A percentile compares a stretch with the other conserved stretches of the same genome.
Evolutionary conservation across 2,329 filamentous ascomycete genomes (phyloP).

Genomic region (Xylariaceae sp.): DNA sequence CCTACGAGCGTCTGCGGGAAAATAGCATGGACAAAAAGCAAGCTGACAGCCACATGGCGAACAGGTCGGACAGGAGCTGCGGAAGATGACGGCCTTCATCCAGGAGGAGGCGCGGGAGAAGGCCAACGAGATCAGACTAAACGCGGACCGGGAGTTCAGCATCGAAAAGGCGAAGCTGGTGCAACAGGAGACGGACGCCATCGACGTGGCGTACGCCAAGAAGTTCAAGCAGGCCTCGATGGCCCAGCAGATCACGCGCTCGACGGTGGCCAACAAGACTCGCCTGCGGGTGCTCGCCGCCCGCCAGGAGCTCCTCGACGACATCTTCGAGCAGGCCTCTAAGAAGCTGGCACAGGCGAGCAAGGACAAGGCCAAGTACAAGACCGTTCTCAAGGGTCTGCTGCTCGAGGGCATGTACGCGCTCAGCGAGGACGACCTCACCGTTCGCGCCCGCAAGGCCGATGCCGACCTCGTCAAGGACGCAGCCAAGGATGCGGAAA

Average conservation of each 20-base stretch:
- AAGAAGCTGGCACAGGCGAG: constrained; percentile 62
- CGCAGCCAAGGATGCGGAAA: constrained; percentile 68
- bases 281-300: constrained; percentile 81
- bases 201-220: constrained; percentile 92
- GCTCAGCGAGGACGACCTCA: constrained; percentile 72
- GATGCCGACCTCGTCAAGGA: constrained; percentile 72
- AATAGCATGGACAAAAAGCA: neutral
- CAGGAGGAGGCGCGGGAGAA: constrained; percentile 97
- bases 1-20: neutral
- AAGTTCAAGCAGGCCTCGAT: constrained; percentile 98
- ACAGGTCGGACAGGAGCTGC: constrained; percentile 96
- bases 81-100: constrained; percentile 99
- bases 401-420: constrained; percentile 88
- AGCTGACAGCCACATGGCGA: constrained; percentile 2
- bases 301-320: constrained; percentile 85
- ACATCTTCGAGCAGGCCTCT: constrained; percentile 76
- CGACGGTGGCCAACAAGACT: constrained; percentile 93
- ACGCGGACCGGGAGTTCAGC: constrained; percentile 97
- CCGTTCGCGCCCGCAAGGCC: constrained; percentile 70
- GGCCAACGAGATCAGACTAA: constrained; percentile 93
- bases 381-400: constrained; percentile 68
- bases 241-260: constrained; percentile 97
- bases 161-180: constrained; percentile 99
- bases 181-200: constrained; percentile 86
- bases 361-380: constrained; percentile 70